Base-by-base conservation (phyloP, 352 stramenopile species). In the Pythium scleroteichum region DNA sequence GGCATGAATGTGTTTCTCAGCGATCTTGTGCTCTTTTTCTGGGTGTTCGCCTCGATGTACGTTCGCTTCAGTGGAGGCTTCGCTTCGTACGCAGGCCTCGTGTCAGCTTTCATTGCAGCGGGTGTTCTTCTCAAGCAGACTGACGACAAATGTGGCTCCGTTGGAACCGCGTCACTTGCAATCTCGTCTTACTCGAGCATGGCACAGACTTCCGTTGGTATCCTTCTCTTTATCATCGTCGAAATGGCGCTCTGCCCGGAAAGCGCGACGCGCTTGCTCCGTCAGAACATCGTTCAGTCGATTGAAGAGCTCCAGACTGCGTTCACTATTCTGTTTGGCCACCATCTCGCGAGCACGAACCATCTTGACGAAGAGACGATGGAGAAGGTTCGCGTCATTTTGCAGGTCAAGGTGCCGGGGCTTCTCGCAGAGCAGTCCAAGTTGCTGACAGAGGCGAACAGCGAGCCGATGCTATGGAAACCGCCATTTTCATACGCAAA, bases 161-260 rank as follows among this genome's bases (percentile, higher is more conserved):
- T 74, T 9, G 70, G 67, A 0, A 67, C 82, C 33, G 79, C 69
- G 2, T 72, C 57, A 1, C 81, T 88, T n/a, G 79, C 81, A 1
- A 81, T 91, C 26, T 81, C 69, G 50, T 92, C 82, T 20, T 92
- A 94, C 62, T 89, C 82, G 10, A 91, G 72, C 45, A 64, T 94
- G 23, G 84, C 84, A 3, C 82, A 94, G 54, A 94, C 83, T 9
- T 91, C 80, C 0, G 76, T 94, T 12, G 84, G 82, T 40, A 74
- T 94, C 12, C 67, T 92, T n/a, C 58, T 94, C 8, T 92, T 94
- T 59, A 90, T 92, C 39, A 62, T 87, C 4, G 64, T 90, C 0
- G 85, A 94, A 51, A 61, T 89, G 27, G 70, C 71, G 4, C 71
- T 94, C 47, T 90, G 70, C 20, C 85, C 85, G 1, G 73, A 92